phyloP scores from a whole-genome alignment of 345 rosid genomes.

The Aegle marmelos region DNA sequence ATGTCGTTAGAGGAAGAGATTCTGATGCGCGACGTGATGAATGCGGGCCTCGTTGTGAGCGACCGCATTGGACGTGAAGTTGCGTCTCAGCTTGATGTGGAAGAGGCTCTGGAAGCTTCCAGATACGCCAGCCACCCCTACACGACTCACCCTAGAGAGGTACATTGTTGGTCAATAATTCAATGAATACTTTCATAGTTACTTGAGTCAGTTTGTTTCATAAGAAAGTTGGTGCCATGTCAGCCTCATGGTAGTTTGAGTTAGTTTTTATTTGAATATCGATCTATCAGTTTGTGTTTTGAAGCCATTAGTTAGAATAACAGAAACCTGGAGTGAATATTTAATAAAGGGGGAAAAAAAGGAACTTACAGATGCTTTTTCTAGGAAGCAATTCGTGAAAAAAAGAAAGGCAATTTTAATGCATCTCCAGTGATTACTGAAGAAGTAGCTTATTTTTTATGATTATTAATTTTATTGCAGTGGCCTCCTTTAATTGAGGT shows the following conservation, averaged over 20 bases:
- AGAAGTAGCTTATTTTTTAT: not conserved
- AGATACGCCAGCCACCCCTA: constrained; percentile 94
- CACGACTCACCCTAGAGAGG: constrained; percentile 88
- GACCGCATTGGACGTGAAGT: constrained; percentile 88
- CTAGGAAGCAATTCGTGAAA: not conserved
- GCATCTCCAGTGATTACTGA: not conserved
- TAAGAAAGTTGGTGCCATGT: not conserved
- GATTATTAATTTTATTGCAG: constrained; percentile 38
- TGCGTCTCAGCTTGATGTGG: constrained; percentile 75
- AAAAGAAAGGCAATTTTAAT: not conserved
- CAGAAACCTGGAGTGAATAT: not conserved
- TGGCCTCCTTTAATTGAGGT: constrained; percentile 95
- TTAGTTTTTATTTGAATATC: not conserved
- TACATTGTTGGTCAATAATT: constrained; percentile 4
- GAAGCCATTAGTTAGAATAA: not conserved
- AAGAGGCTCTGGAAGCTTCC: constrained; percentile 89
- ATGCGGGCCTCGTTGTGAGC: constrained; percentile 68
- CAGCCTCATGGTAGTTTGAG: not conserved
- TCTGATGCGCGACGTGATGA: constrained; percentile 76
- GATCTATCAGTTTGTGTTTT: not conserved
- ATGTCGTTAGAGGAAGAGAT: constrained; percentile 87
- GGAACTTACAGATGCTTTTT: not conserved
- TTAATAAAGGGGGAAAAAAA: not conserved
- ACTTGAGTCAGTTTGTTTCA: not conserved
- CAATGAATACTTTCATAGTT: not conserved